These are phyloP conservation scores for Leccinum aurantiacum DNA, from an alignment of 768 basidiomycete species.

Conservation along the genomic window DNA sequence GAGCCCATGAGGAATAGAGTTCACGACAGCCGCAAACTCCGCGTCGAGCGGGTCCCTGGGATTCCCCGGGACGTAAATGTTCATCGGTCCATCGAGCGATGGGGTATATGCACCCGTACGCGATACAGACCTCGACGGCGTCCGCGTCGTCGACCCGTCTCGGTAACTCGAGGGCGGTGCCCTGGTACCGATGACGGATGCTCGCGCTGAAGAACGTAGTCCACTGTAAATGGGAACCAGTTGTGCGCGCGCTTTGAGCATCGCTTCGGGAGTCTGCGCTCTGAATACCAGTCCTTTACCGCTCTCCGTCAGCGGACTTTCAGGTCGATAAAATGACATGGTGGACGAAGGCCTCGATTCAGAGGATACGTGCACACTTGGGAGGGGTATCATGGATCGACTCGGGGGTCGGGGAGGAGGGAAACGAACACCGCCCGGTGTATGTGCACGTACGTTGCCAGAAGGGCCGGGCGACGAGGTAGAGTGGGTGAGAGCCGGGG, in stretches of 20 bases:
- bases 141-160: constrained; percentile 53
- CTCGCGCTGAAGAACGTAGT: constrained; percentile 39
- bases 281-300: constrained; percentile 38
- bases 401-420: constrained; percentile 76
- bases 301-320: constrained; percentile 47
- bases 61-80: constrained; percentile 66
- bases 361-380: constrained; percentile 66
- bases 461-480: constrained; percentile 41
- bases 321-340: constrained; percentile 64
- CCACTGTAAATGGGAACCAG: constrained; percentile 55
- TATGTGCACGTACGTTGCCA: constrained; percentile 30
- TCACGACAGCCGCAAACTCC: constrained; percentile 74
- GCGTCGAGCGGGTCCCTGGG: constrained; percentile 77
- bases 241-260: constrained; percentile 57
- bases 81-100: constrained; percentile 49
- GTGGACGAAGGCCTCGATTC: constrained; percentile 71
- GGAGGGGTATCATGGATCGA: constrained; percentile 81
- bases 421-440: constrained; percentile 41
- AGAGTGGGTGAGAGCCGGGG: constrained; percentile 53
- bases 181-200: constrained; percentile 40
- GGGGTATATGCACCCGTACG: constrained; percentile 68
- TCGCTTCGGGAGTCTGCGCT: constrained; percentile 70
- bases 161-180: constrained; percentile 77
- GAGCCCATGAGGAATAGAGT: constrained; percentile 75
- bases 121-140: constrained; percentile 65